Evolutionary conservation across 2,329 filamentous ascomycete genomes (phyloP), one percentile per base, ranked within the genome.

Genomic region (Pseudohalonectria lignicola): DNA sequence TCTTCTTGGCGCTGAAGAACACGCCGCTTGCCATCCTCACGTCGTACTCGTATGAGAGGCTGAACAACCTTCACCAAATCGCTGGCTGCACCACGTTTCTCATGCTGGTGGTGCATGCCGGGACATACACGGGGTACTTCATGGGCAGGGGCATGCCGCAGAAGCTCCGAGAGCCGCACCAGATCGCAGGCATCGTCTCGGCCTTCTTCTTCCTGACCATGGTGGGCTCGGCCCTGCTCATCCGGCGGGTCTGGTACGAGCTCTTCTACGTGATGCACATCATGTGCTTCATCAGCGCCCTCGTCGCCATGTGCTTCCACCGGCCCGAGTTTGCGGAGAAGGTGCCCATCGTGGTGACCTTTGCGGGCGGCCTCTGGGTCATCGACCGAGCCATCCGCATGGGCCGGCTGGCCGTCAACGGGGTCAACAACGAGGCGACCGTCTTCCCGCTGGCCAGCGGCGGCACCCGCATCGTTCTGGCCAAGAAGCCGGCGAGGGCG

Each of bases 1-100:
- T 74, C 11, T 67, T 76, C 35, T 55, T 79, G 13, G 61, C 67
- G 1, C 56, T 78, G 31, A 76, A 76, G 46, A 76, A 77, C 47
- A 77, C 73, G 0, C 74, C 73, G 0, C 51, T 78, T 15, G 66
- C 66, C 0, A 64, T 66, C 41, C 45, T 79, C 10, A 68, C 67
- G 1, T 56, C 63, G 2, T 71, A 67, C 47, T 76, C 72, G 5
- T 74, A 79, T 49, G 74, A 78, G 42, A 63, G 69, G 16, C 63
- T 79, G 37, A 77, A 76, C 46, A 60, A 68, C 35, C 59, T 79
- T 3, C 74, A 79, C 46, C 67, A 68, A 41, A 55, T 71, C 15
- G 62, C 64, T 4, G 73, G 73, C 3, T 70, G 66, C 45, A 61
- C 60, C 6, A 66, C 68, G 15, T 59, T 76, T 19, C 40, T 59